Base-by-base conservation (phyloP, 2,329 filamentous ascomycete genomes). In the Aspergillus melleus region DNA sequence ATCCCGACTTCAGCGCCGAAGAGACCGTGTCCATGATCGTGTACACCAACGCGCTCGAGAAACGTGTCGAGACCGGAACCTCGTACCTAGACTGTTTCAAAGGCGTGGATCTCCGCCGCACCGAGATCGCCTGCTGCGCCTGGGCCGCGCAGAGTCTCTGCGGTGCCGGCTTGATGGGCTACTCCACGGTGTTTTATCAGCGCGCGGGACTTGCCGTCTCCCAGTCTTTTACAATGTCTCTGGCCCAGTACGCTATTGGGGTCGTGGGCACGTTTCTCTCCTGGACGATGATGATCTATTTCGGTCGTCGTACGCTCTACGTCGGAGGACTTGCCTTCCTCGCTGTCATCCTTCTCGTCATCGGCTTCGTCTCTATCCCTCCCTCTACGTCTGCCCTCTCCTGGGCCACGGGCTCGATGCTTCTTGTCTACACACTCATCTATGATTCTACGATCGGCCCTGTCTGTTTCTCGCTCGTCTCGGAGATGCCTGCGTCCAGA, bases 241-340 rank as follows among this genome's bases (percentile, higher is more conserved):
- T 77, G 9, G 86, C 84, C 39, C 83, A 88, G 70, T 88, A 88
- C 64, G 86, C 80, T 46, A 86, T 90, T 69, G 81, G 80, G 6
- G 77, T 82, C 47, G 68, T 83, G 14, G 83, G 83, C 5, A 84
- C 81, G 0, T 70, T 79, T 2, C 71, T 75, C 1, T 83, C 83
- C 5, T 86, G 83, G 83, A 71, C 75, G 11, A 56, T 77, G 11
- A 75, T 79, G 70, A 57, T 61, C 2, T 64, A 66, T 24, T 63
- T 76, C 14, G 79, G 79, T 10, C 76, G 79, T 6, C 74, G 77
- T 10, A 74, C 71, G 1, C 62, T 80, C 2, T 79, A 77, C 57
- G 55, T 80, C 8, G 68, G 54, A 6, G 73, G 69, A 0, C 51
- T 72, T 4, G 52, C 50, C 8, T 32, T 62, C 12, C 62, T 75